These are phyloP conservation scores for Choiromyces venosus DNA, from an alignment of 495 filamentous ascomycete species.

Conservation along the genomic window DNA sequence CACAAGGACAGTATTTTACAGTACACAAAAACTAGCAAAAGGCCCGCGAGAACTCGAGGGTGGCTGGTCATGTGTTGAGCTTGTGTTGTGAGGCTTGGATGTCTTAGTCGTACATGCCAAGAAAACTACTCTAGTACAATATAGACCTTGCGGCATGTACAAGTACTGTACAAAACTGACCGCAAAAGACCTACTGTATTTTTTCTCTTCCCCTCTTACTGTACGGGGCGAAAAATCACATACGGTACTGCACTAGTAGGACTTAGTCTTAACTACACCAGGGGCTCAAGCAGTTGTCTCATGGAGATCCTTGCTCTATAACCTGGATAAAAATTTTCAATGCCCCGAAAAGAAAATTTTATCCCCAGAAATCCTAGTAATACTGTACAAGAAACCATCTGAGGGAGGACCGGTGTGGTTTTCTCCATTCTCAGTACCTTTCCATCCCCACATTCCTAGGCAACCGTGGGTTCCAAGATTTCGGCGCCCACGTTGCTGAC, in stretches of 20 bases:
- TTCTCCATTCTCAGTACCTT: background rate
- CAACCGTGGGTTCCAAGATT: background rate
- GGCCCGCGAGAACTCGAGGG: too few species aligned
- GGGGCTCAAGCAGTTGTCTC: background rate
- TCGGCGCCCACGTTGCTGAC: background rate
- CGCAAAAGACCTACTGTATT: too few species aligned
- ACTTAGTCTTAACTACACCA: background rate
- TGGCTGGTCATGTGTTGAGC: too few species aligned
- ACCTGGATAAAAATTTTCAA: background rate
- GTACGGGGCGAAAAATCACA: background rate
- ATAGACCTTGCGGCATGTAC: too few species aligned
- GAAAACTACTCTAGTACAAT: too few species aligned
- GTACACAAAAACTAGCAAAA: too few species aligned
- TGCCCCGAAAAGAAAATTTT: background rate
- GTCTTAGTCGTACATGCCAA: too few species aligned
- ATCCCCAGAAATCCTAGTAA: background rate
- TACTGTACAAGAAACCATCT: background rate
- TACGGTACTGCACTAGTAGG: background rate
- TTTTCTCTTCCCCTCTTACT: too few species aligned
- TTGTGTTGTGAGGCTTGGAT: too few species aligned
- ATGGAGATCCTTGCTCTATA: background rate
- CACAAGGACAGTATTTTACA: background rate
- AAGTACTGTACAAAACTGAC: background rate
- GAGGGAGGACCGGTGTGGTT: background rate
- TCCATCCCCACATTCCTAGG: background rate